These are phyloP conservation scores for Sporothrix inflata DNA, from an alignment of 2,329 filamentous ascomycete species.

Conservation along the genomic window DNA sequence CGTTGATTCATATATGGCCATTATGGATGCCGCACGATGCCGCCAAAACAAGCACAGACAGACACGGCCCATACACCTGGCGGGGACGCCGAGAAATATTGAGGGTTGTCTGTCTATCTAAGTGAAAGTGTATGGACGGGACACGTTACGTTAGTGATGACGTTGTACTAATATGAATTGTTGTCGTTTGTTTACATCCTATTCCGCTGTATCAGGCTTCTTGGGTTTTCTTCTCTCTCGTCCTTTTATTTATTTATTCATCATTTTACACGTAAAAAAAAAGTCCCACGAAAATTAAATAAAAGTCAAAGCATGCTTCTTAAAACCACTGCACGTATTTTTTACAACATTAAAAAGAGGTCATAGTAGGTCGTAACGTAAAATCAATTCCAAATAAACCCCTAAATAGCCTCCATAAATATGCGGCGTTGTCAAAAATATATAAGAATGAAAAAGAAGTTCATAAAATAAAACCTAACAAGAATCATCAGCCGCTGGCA, in stretches of 20 bases:
- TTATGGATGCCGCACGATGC: neutral
- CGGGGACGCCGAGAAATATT: neutral
- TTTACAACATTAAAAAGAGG: neutral
- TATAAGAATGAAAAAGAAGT: neutral
- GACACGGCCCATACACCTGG: neutral
- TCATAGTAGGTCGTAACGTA: neutral
- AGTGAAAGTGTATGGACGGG: neutral
- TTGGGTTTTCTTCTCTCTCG: no score
- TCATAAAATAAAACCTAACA: neutral
- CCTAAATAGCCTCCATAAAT: neutral
- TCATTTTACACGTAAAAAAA: no score
- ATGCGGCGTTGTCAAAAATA: neutral
- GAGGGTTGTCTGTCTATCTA: neutral
- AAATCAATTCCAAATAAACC: neutral
- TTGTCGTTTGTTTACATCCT: neutral
- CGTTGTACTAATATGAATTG: neutral
- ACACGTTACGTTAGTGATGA: neutral
- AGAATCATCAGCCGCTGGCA: slow-evolving; percentile 27
- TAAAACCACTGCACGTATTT: neutral
- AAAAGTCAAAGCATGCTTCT: neutral
- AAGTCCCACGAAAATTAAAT: neutral
- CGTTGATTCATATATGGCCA: neutral
- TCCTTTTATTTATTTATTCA: no score
- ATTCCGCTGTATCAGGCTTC: no score
- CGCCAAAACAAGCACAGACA: neutral